Percentiles rank a stretch among this genome's conserved stretches.
Evolutionary conservation across 192 early-diverging fungal genomes (phyloP).

Genomic region (Entomortierella parvispora): DNA sequence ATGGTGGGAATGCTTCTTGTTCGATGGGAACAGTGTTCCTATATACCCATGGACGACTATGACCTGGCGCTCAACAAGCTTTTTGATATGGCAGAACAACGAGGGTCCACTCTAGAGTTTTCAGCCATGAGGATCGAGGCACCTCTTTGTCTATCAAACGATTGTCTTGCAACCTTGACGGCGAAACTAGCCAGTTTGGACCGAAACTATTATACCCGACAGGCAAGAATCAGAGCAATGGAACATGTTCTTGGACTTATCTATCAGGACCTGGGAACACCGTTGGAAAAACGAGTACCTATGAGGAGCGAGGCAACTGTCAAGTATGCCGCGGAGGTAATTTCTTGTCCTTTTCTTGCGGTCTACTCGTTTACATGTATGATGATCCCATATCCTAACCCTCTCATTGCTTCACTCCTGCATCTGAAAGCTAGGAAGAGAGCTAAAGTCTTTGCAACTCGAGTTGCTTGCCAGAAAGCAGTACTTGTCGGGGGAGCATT

Average conservation of each 20-base stretch:
- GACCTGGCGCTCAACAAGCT: constrained; percentile 31
- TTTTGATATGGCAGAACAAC: constrained; percentile 25
- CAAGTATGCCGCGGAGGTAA: constrained; percentile 47
- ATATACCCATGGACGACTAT: constrained; percentile 27
- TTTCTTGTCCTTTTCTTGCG: neutral
- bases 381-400: neutral
- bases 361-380: neutral
- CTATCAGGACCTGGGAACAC: constrained; percentile 36
- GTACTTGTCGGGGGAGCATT: constrained; percentile 38
- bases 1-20: constrained; percentile 35
- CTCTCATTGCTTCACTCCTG: neutral
- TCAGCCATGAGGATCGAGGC: constrained; percentile 36
- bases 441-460: constrained; percentile 30
- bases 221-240: constrained; percentile 41
- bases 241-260: constrained; percentile 41
- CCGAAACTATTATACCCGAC: constrained; percentile 50
- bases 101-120: constrained; percentile 2
- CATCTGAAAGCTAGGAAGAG: constrained; percentile 37
- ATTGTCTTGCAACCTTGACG: constrained; percentile 45
- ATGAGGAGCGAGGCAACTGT: constrained; percentile 43
- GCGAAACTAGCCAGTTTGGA: constrained; percentile 45
- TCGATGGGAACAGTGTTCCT: constrained; percentile 42
- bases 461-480: constrained; percentile 38
- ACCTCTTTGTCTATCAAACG: constrained; percentile 53
- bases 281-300: constrained; percentile 7